phyloP scores from a whole-genome alignment of 495 filamentous ascomycete genomes.

The Penicillium psychrofluorescens region DNA sequence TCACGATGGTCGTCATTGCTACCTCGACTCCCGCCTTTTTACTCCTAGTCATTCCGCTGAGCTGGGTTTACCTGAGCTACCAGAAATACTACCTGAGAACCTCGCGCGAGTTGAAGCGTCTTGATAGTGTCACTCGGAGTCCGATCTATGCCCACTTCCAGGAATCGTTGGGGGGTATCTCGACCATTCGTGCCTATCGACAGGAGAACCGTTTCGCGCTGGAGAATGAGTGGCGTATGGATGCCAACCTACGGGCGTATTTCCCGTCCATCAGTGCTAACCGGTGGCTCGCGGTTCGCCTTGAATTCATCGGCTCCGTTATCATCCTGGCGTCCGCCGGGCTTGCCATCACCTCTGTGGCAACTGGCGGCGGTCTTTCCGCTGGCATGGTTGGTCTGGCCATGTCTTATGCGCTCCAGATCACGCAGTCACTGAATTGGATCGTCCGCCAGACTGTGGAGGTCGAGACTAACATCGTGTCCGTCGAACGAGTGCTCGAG shows the following conservation, averaged over 20 bases:
- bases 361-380: constrained; percentile 58
- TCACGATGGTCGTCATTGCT: constrained; percentile 83
- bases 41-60: constrained; percentile 71
- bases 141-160: constrained; percentile 99
- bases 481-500: constrained; percentile 95
- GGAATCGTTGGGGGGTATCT: constrained; percentile 88
- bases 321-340: constrained; percentile 85
- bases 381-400: constrained; percentile 83
- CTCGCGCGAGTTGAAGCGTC: constrained; percentile 89
- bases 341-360: constrained; percentile 75
- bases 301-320: constrained; percentile 93
- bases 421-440: constrained; percentile 98
- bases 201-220: constrained; percentile 80
- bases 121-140: constrained; percentile 91
- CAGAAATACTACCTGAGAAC: constrained; percentile 96
- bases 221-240: constrained; percentile 97
- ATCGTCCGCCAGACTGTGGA: constrained; percentile 98
- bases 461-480: constrained; percentile 98
- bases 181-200: constrained; percentile 94
- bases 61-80: constrained; percentile 80
- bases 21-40: constrained; percentile 75
- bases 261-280: constrained; percentile 96
- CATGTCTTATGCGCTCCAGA: constrained; percentile 96
- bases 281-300: constrained; percentile 88
- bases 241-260: constrained; percentile 91